Evolutionary conservation across 176 grass and related monocot genomes (phyloP).

Genomic region (Dendrocalamus sinicus): DNA sequence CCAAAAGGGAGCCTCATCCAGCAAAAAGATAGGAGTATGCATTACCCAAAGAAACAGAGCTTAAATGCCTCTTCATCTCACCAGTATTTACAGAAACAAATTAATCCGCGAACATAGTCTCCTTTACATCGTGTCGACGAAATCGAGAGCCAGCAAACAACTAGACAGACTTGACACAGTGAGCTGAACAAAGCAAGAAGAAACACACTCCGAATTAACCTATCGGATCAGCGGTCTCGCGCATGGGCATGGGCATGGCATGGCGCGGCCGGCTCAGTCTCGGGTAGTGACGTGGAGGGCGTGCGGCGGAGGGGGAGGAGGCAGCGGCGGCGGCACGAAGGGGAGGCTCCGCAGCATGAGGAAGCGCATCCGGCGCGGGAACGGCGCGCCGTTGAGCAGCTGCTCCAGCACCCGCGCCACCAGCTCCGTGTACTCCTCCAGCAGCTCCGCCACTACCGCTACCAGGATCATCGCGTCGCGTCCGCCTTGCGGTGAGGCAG

Average conservation of each 20-base stretch:
- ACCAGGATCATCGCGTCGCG: slow-evolving; percentile 65
- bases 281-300: slow-evolving; percentile 58
- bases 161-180: not conserved
- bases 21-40: not conserved
- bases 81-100: slow-evolving; percentile 40
- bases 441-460: slow-evolving; percentile 79
- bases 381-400: slow-evolving; percentile 68
- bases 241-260: not conserved
- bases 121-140: not conserved
- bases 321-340: slow-evolving; percentile 58
- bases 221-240: not conserved
- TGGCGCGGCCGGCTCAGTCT: slow-evolving; percentile 27
- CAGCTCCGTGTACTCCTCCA: slow-evolving; percentile 90
- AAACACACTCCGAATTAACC: not conserved
- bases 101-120: not conserved
- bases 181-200: not conserved
- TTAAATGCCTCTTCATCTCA: not conserved
- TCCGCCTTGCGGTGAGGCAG: not conserved
- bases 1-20: not conserved
- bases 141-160: not conserved
- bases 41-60: not conserved
- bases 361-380: slow-evolving; percentile 84
- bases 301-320: slow-evolving; percentile 61
- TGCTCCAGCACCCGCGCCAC: slow-evolving; percentile 78
- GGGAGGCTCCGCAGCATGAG: slow-evolving; percentile 92